Evolutionary conservation across 441 rosid species (phyloP), one percentile per base, ranked within the genome.

Genomic region (Manihot esculenta): DNA sequence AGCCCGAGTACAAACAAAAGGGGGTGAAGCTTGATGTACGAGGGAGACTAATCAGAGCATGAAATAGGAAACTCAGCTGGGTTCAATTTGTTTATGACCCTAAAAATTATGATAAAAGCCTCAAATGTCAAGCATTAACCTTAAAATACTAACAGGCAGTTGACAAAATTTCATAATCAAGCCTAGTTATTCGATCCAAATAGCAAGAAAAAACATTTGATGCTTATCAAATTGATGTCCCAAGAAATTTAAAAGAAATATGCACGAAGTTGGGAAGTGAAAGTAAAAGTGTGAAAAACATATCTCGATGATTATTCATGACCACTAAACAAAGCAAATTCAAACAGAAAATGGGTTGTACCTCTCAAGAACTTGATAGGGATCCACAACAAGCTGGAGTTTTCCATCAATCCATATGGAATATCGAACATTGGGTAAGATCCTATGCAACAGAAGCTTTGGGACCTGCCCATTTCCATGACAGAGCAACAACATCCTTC

Each of bases 371-470:
- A 90, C 70, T 84, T 90, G 89, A 76, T 90, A 93, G 14, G 98
- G 98, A 82, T 93, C 95, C 78, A 83, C 78, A 69, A 90, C 89
- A 80, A 90, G 95, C 82, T 85, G 81, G 62, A 93, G 97, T 84
- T 93, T 93, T 33, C 94, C 98, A 77, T 93, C 95, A 73, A 89
- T 83, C 98, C 97, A 93, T 63, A 90, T 80, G 44, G 98, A 90
- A 79, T 86, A 93, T 45, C 86, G 78, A 42, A 83, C 79, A 76
- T 89, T 88, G n/a, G 93, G 97, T 68, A 89, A 86, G 71, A 93
- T 71, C 72, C 97, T 83, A 74, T 90, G 98, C 80, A 89, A 71
- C 42, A 93, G 79, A 83, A 93, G 95, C 89, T 90, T 93, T 0
- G 97, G 98, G 41, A 93, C 74, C 98, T 90, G 91, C 78, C 76